phyloP scores from a whole-genome alignment of 352 stramenopile species.

The Phytophthora citrophthora region DNA sequence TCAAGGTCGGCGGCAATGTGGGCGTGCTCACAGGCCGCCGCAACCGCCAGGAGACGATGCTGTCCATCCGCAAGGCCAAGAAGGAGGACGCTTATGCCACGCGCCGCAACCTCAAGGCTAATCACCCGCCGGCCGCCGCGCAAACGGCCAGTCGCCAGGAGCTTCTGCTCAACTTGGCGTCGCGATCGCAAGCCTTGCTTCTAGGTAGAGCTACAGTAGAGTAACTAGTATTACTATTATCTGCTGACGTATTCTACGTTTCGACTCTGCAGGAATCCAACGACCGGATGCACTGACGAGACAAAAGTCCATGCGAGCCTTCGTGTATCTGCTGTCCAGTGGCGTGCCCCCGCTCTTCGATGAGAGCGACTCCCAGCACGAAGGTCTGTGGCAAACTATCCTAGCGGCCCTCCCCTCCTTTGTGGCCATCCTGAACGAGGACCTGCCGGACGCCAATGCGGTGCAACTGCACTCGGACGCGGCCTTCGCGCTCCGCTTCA shows the following conservation, averaged over 20 bases:
- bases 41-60: constrained; percentile 87
- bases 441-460: constrained; percentile 61
- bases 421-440: constrained; percentile 76
- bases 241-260: not conserved
- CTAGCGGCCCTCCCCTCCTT: constrained; percentile 83
- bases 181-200: constrained; percentile 78
- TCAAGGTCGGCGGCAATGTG: constrained; percentile 73
- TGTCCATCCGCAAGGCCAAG: constrained; percentile 89
- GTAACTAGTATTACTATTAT: not conserved
- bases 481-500: constrained; percentile 87
- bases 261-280: constrained; percentile 61
- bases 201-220: constrained; percentile 38
- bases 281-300: constrained; percentile 72
- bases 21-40: constrained; percentile 80
- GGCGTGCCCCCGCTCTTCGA: constrained; percentile 87
- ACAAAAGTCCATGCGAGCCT: constrained; percentile 87
- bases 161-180: constrained; percentile 81
- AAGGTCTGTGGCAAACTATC: constrained; percentile 83
- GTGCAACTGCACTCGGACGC: constrained; percentile 87
- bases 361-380: constrained; percentile 83
- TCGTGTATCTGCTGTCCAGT: constrained; percentile 88
- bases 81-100: constrained; percentile 90
- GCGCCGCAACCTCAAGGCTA: constrained; percentile 85
- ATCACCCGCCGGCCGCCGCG: constrained; percentile 53
- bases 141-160: constrained; percentile 64